Evolutionary conservation across 192 early-diverging fungal species (phyloP), one percentile per base, ranked within the genome.

Genomic region (Geranomyces michiganensis): DNA sequence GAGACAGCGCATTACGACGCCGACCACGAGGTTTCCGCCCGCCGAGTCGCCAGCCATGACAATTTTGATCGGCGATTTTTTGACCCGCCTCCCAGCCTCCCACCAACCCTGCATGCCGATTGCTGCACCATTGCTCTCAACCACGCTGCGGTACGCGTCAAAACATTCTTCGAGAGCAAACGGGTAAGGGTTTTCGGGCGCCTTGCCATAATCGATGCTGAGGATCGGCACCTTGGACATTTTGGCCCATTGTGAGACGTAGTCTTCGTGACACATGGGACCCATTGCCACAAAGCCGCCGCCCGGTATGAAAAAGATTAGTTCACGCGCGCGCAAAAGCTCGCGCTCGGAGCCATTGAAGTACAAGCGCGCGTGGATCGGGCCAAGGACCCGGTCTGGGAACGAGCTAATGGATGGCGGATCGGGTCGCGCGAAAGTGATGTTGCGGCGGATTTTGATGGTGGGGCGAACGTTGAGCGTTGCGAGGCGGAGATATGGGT

Each of bases 141-240:
- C 78, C 27, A 99, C 84, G 26, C 73, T 68, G 5, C 81, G 64
- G 80, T 96, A 98, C 17, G 92, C 85, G 68, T 94, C 95, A 79
- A 92, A 96, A 73, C 93, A 94, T 72, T 98, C 93, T 62, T 96
- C 89, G 24, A 96, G 74, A 0, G 90, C 92, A 56, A 86, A 92
- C 0, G 96, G 96, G 71, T 93, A 99, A n/a, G 96, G 96, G 59
- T 86, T 87, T 77, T 97, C 96, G 41, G 95, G 96, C 8, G 94
- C 93, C 77, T 98, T 98, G 59, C 91, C 93, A 64, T 98, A 98
- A 70, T 98, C 88, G 49, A 98, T 81, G 62, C 88, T 88, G 31
- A 94, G 72, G 13, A 98, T 87, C 1, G 93, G 90, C 0, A 92
- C 71, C 12, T 81, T 78, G 0, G 90, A 91, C 41, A 81, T 78